Evolutionary conservation across 1,284 basidiomycete genomes (phyloP).

Genomic region (Heterobasidion occidentale): DNA sequence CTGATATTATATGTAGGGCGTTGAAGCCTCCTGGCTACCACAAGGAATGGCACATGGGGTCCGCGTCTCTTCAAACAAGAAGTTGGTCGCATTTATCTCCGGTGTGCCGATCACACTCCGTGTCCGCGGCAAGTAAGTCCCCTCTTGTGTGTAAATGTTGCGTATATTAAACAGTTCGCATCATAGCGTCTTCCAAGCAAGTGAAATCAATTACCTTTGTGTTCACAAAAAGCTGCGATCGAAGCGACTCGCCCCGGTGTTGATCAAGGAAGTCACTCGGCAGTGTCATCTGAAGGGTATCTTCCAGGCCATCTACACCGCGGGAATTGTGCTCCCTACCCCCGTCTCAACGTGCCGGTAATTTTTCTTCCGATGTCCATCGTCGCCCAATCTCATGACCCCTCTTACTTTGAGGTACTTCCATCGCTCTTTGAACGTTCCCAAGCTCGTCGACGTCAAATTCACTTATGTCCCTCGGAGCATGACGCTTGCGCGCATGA

Average conservation of each 20-base stretch:
- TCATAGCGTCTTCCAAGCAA: conserved; percentile 60
- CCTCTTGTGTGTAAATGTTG: not conserved
- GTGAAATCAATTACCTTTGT: conserved; percentile 98
- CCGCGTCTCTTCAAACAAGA: conserved; percentile 82
- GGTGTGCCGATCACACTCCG: conserved; percentile 83
- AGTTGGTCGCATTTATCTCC: conserved; percentile 98
- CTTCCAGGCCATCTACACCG: conserved; percentile 98
- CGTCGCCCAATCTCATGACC: not conserved
- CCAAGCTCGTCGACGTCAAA: conserved; percentile 86
- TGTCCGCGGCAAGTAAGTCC: conserved; percentile 69
- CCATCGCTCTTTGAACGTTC: conserved; percentile 89
- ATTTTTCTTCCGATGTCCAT: conserved; percentile 15
- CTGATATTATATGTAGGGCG: conserved; percentile 53
- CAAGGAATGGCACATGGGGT: conserved; percentile 97
- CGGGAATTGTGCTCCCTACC: conserved; percentile 84
- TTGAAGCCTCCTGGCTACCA: conserved; percentile 90
- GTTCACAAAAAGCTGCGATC: conserved; percentile 97
- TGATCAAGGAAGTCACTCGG: conserved; percentile 98
- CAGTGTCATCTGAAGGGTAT: conserved; percentile 85
- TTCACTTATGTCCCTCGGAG: conserved; percentile 85
- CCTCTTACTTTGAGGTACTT: conserved; percentile 57
- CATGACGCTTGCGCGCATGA: conserved; percentile 84
- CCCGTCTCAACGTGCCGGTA: conserved; percentile 80
- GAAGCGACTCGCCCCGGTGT: conserved; percentile 91
- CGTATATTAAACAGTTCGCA: not conserved